phyloP scores from a whole-genome alignment of 148 eudicot genomes.

The Amaranthus hypochondriacus region DNA sequence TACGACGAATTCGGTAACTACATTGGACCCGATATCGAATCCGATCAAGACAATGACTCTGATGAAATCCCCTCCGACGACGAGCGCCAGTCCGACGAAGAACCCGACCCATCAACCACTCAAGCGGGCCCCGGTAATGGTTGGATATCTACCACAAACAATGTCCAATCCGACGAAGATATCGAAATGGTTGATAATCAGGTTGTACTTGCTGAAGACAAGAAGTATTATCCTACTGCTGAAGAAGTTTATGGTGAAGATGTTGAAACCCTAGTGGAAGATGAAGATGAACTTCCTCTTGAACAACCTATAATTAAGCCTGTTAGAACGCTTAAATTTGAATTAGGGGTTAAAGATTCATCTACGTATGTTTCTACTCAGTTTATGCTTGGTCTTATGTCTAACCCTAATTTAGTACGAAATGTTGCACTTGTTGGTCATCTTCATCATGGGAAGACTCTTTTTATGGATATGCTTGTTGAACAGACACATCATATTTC shows the following conservation, averaged over 20 bases:
- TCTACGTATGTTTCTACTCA: constrained; percentile 94
- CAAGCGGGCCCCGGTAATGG: constrained; percentile 53
- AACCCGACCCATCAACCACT: constrained; percentile 5
- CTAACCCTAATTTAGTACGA: constrained; percentile 81
- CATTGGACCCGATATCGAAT: constrained; percentile 94
- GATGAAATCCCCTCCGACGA: constrained; percentile 42
- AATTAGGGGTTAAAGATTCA: constrained; percentile 86
- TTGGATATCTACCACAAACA: constrained; percentile 49
- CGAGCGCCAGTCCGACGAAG: constrained; percentile 23
- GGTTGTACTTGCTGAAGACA: constrained; percentile 86
- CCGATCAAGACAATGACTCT: constrained; percentile 74
- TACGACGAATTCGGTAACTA: constrained; percentile 99
- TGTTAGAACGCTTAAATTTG: constrained; percentile 75
- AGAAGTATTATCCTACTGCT: constrained; percentile 95
- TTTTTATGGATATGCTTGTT: constrained; percentile 96
- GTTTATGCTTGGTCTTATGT: constrained; percentile 81
- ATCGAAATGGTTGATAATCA: constrained; percentile 59
- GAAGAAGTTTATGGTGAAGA: constrained; percentile 97
- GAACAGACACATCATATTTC: constrained; percentile 88
- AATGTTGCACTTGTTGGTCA: constrained; percentile 93
- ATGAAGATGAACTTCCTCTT: constrained; percentile 90
- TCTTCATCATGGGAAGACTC: constrained; percentile 81
- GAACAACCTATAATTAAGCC: constrained; percentile 88
- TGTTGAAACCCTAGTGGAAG: constrained; percentile 95
- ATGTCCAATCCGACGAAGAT: constrained; percentile 52